Evolutionary conservation across 257 asterid species (phyloP).

Genomic region (Capsicum rhomboideum): DNA sequence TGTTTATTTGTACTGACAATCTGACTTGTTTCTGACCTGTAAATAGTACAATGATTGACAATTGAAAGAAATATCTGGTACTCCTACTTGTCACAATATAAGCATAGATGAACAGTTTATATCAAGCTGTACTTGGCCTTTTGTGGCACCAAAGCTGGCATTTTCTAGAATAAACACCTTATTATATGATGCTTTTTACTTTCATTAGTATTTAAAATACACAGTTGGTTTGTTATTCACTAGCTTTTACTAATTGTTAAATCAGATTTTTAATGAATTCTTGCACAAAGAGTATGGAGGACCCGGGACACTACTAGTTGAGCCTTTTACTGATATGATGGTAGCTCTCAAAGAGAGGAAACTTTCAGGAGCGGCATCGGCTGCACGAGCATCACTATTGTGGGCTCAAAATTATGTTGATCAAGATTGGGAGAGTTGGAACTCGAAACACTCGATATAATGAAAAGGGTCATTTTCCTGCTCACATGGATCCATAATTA

Average conservation of each 20-base stretch:
- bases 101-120: constrained; percentile 1
- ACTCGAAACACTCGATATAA: constrained; percentile 27
- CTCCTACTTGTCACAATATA: constrained; percentile 4
- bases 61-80: neutral
- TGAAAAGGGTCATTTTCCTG: neutral
- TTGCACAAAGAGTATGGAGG: constrained; percentile 61
- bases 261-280: constrained; percentile 56
- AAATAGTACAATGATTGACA: neutral
- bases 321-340: constrained; percentile 71
- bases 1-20: neutral
- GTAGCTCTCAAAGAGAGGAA: constrained; percentile 47
- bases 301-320: constrained; percentile 55
- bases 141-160: constrained; percentile 2
- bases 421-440: constrained; percentile 59
- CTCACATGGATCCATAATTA: neutral
- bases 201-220: neutral
- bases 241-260: neutral
- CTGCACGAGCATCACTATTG: constrained; percentile 57
- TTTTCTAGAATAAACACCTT: neutral
- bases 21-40: constrained; percentile 11
- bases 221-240: neutral
- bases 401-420: constrained; percentile 60
- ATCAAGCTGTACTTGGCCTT: constrained; percentile 4
- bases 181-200: neutral
- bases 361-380: constrained; percentile 46